Conservation (phyloP, 768 basidiomycete genomes). For the Macrolepiota fuliginosa region DNA sequence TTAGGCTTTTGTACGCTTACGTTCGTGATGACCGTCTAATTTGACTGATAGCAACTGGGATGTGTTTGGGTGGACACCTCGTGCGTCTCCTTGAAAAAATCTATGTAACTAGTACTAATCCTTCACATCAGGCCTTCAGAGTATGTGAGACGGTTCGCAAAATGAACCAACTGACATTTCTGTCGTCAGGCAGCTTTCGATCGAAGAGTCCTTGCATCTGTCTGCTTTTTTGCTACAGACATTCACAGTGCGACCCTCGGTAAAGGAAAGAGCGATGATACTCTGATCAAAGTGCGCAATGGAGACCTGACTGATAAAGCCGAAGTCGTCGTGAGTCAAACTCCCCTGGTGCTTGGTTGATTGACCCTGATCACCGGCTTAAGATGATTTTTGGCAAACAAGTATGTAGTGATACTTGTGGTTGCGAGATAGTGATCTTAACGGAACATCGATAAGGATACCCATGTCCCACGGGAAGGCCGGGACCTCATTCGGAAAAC, state of each 20-base stretch:
- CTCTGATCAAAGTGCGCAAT: slow-evolving; percentile 65
- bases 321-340: slow-evolving; percentile 69
- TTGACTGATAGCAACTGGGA: slow-evolving; percentile 64
- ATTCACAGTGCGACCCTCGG: slow-evolving; percentile 88
- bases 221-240: slow-evolving; percentile 96
- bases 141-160: slow-evolving; percentile 22
- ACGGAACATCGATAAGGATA: slow-evolving; percentile 53
- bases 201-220: slow-evolving; percentile 72
- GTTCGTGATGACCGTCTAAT: background rate
- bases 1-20: slow-evolving; percentile 28
- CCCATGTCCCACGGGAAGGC: slow-evolving; percentile 87
- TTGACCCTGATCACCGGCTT: background rate
- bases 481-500: slow-evolving; percentile 80
- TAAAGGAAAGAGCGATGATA: slow-evolving; percentile 80
- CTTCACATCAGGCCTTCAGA: slow-evolving; percentile 33
- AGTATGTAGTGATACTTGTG: slow-evolving; percentile 33
- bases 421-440: background rate
- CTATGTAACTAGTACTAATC: background rate
- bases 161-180: background rate
- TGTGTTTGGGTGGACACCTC: slow-evolving; percentile 88
- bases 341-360: background rate
- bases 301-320: slow-evolving; percentile 80
- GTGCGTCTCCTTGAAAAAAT: slow-evolving; percentile 35
- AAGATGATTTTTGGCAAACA: slow-evolving; percentile 97
- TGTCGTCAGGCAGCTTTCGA: slow-evolving; percentile 79